Base-by-base conservation (phyloP, 345 rosid species). In the Laguncularia racemosa region DNA sequence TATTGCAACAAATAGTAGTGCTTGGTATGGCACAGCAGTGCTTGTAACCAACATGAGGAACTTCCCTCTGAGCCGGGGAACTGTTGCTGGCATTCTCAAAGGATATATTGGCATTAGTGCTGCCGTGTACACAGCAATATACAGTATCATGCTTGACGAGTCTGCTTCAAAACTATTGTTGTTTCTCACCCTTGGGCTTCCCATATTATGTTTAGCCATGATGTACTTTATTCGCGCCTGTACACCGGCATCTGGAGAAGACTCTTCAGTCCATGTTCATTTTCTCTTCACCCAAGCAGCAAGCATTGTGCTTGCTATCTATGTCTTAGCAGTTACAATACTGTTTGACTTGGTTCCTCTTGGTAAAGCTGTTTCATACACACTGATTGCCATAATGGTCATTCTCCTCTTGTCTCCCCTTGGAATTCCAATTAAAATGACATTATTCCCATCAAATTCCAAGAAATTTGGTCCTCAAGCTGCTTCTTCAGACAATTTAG, bases 31-130 rank as follows among this genome's bases (percentile, higher is more conserved):
- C 61, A 90, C 95, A 14, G 89, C 93, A 49, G 89, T 87, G 67
- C 83, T 90, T 16, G 96, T 87, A 50, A 90, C 97, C 48, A 90
- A 90, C 71, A 90, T 90, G 97, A 81, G 88, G 80, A 90, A 90
- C 76, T 91, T 91, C 60, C 95, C 95, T 40, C 74, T 83, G 23
- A 81, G 82, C 57, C 75, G 95, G 59, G 97, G 95, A 21, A 83
- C 90, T 46, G 90, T 90, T 64, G 76, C 92, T 0, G 91, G 91
- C 63, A 79, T 87, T 58, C 96, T 91, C 66, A 91, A 87, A 73
- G 96, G 97, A 13, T 95, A 90, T 65, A 68, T 73, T 48, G 99
- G 96, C 23, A 73, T 95, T 51, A 78, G 88, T 53, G 92, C 92
- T 61, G 83, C 92, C 44, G 84, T 81, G 13, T 95, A 79, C 71